Percentiles rank a stretch among this genome's conserved stretches.
Conservation (phyloP, 1,284 basidiomycete species). For the Mycena sp. region DNA sequence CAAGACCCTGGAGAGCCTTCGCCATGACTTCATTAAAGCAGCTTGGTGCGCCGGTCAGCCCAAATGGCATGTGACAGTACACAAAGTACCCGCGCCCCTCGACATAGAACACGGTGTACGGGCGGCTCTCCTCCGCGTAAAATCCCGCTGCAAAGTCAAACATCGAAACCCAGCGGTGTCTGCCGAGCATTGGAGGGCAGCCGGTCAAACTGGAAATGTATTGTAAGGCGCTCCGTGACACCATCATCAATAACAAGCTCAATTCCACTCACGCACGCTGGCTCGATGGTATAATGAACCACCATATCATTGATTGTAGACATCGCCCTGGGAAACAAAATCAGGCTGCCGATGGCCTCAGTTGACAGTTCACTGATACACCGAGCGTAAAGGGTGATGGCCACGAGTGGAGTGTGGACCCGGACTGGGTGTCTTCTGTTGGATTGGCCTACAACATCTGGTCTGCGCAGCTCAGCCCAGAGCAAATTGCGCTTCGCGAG, state of each 20-base stretch:
- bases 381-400: constrained; percentile 39
- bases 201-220: constrained; percentile 35
- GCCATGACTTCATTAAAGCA: no score
- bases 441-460: constrained; percentile 35
- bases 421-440: constrained; percentile 40
- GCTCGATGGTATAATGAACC: constrained; percentile 36
- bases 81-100: no score
- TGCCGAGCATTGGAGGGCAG: constrained; percentile 33
- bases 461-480: constrained; percentile 5
- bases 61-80: no score
- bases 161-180: constrained; percentile 24
- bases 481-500: background rate
- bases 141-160: background rate
- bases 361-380: constrained; percentile 12
- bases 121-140: no score
- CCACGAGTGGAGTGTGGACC: constrained; percentile 40
- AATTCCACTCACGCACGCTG: constrained; percentile 39
- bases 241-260: constrained; percentile 33
- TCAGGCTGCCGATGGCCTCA: no score
- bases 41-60: no score
- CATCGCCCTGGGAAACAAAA: no score
- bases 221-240: constrained; percentile 42
- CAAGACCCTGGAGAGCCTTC: no score
- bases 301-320: constrained; percentile 38
- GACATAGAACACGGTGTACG: background rate